Base-by-base conservation (phyloP, 768 basidiomycete genomes). In the Terana coerulea region DNA sequence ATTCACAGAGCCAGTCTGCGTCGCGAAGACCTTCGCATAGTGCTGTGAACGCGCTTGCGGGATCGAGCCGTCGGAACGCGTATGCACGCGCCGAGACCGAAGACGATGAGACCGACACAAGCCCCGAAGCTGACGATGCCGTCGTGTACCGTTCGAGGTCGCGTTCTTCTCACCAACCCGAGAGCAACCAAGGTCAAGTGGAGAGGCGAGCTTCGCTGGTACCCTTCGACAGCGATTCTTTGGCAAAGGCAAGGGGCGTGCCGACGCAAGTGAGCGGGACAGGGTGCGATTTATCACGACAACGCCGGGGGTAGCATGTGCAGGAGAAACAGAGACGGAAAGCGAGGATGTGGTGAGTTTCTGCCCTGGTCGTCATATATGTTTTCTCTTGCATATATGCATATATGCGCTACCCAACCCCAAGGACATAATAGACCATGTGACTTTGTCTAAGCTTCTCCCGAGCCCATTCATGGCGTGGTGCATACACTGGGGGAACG, bases 241-340 rank as follows among this genome's bases (percentile, higher is more conserved):
- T n/a, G 62, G 59, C 19, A 61, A 58, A 54, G 54, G 59, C 22
- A 58, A 62, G 40, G 59, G 48, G 3, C 33, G 60, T 14, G 52
- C 57, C 24, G 51, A 51, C 22, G 56, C 48, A 28, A 48, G 49
- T 29, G 49, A 53, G 1, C 66, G 67, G n/a, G n/a, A n/a, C n/a
- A n/a, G n/a, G 51, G 35, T 56, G 43, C 49, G 57, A 37, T 58
- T 58, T 11, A 87, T 88, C 59, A 84, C 79, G n/a, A 88, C 86
- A 0, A 72, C 78, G 0, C 80, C 78, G 15, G 84, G 76, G 3
- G 71, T 71, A 49, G 60, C 70, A 34, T 81, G 86, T 54, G 85
- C 84, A 24, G 85, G 85, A 6, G 87, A 89, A 67, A 88, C 88
- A 0, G 87, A 90, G 62, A 88, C 88, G 0, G 88, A 90, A 62